A percentile compares a stretch with the other conserved stretches of the same genome.
Conservation (phyloP, 2,329 filamentous ascomycete genomes). For the Cyclaneusma minus region DNA sequence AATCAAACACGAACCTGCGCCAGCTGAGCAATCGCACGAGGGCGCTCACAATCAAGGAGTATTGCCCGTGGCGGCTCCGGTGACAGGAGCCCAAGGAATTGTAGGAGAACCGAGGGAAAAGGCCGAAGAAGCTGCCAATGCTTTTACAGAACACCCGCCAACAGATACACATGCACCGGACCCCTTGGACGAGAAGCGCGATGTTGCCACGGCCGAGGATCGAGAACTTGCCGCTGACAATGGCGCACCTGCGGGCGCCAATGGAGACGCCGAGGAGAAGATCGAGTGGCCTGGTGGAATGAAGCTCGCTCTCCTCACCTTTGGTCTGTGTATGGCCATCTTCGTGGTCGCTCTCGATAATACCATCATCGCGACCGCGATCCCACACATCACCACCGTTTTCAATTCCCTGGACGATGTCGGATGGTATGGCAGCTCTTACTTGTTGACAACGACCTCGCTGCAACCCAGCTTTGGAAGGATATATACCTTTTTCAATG, state of each 20-base stretch:
- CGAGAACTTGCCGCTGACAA: conserved; percentile 1
- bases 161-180: too few relatives aligned
- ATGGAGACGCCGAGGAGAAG: conserved; percentile 8
- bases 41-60: too few relatives aligned
- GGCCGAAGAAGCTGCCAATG: conserved; percentile 5
- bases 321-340: conserved; percentile 29
- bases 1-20: too few relatives aligned
- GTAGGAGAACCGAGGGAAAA: conserved; percentile 7
- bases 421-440: conserved; percentile 20
- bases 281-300: conserved; percentile 13
- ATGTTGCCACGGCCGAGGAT: background rate
- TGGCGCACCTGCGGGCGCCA: conserved; percentile 4
- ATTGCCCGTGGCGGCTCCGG: conserved; percentile 6
- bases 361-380: conserved; percentile 19
- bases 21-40: too few relatives aligned
- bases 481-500: conserved; percentile 22
- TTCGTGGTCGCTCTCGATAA: conserved; percentile 32
- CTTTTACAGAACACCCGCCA: conserved; percentile 5
- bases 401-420: conserved; percentile 20
- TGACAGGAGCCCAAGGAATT: conserved; percentile 4
- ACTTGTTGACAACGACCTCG: conserved; percentile 18
- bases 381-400: conserved; percentile 20
- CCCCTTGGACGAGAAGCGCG: conserved; percentile 2
- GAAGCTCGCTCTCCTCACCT: conserved; percentile 23
- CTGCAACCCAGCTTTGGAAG: conserved; percentile 11